phyloP scores from a whole-genome alignment of 345 rosid species.

The Murraya koenigii region DNA sequence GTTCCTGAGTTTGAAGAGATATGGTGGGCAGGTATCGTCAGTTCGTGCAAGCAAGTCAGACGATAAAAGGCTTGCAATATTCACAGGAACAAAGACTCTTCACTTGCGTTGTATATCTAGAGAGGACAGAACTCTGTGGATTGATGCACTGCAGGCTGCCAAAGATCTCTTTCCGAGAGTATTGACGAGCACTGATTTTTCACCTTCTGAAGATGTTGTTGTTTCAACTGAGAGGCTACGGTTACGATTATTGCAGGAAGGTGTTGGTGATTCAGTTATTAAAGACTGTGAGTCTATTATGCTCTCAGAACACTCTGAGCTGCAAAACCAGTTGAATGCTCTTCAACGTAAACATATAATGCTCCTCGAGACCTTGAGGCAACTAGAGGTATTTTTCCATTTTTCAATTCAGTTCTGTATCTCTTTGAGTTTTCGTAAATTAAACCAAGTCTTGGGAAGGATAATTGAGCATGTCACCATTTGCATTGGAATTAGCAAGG shows the following conservation, averaged over 20 bases:
- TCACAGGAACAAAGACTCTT: constrained; percentile 97
- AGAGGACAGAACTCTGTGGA: constrained; percentile 82
- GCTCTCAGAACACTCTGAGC: constrained; percentile 65
- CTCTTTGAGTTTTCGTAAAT: not conserved
- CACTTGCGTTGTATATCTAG: constrained; percentile 75
- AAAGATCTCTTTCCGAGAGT: constrained; percentile 86
- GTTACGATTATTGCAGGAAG: constrained; percentile 69
- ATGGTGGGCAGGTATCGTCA: constrained; percentile 78
- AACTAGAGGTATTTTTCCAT: constrained; percentile 67
- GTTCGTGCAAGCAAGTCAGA: constrained; percentile 93
- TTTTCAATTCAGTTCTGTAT: not conserved
- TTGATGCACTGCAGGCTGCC: constrained; percentile 76
- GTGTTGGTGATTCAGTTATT: constrained; percentile 56
- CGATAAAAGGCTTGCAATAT: constrained; percentile 91
- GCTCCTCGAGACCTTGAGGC: constrained; percentile 76
- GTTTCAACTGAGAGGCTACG: constrained; percentile 90
- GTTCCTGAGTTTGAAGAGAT: constrained; percentile 17
- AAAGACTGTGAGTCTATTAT: constrained; percentile 89
- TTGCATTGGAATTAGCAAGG: not conserved
- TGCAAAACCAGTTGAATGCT: constrained; percentile 69
- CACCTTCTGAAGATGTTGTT: constrained; percentile 65
- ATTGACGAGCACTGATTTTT: constrained; percentile 53
- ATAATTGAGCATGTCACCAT: not conserved
- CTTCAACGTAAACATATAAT: constrained; percentile 67
- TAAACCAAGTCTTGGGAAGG: not conserved